phyloP scores from a whole-genome alignment of 306 rosid species.

The Lathyrus oleraceus region DNA sequence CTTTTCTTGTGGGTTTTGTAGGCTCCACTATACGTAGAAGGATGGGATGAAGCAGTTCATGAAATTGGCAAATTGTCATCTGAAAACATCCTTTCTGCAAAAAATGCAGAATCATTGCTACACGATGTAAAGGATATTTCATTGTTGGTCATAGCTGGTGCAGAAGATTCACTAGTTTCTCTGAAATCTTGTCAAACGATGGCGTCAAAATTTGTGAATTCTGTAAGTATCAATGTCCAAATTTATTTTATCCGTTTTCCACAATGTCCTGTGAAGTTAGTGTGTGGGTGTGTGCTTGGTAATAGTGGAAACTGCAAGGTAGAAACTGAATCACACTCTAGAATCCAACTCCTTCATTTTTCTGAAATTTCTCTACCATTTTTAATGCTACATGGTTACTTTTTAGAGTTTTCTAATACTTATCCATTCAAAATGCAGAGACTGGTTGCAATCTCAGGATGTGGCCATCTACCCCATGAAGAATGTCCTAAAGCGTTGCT shows the following conservation, averaged over 20 bases:
- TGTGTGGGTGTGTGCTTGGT: constrained; percentile 1
- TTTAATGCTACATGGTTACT: background rate
- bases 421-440: constrained; percentile 55
- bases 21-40: constrained; percentile 89
- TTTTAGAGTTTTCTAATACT: constrained; percentile 7
- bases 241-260: background rate
- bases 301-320: background rate
- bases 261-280: constrained; percentile 15
- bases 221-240: constrained; percentile 56
- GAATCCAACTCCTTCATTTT: background rate
- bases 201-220: constrained; percentile 87
- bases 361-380: background rate
- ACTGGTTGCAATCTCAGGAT: constrained; percentile 87
- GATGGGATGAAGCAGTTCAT: constrained; percentile 97
- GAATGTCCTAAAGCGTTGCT: constrained; percentile 97
- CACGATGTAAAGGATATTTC: constrained; percentile 70
- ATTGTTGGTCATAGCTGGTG: constrained; percentile 78
- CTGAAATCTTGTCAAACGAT: constrained; percentile 73
- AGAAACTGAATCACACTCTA: background rate
- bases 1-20: constrained; percentile 35
- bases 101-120: constrained; percentile 64
- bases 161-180: constrained; percentile 84
- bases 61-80: constrained; percentile 91
- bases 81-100: constrained; percentile 61
- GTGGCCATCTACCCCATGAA: constrained; percentile 99